A percentile compares a stretch with the other conserved stretches of the same genome.
phyloP scores from a whole-genome alignment of 345 rosid species.

The sweet orange (Citrus sinensis) region DVS_A1.0 CM039164.1:1342001-1342500 shows the following conservation, averaged over 20 bases:
- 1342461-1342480: too few relatives aligned
- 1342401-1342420: neutral
- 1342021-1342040: slow-evolving; percentile 33
- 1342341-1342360: neutral
- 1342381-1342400: neutral
- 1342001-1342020: slow-evolving; percentile 38
- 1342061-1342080: slow-evolving; percentile 34
- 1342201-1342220: slow-evolving; percentile 72
- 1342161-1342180: slow-evolving; percentile 93
- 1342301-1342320: neutral
- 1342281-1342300: slow-evolving; percentile 70
- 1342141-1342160: slow-evolving; percentile 97
- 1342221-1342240: slow-evolving; percentile 69
- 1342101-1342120: slow-evolving; percentile 93
- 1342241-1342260: slow-evolving; percentile 58
- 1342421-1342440: neutral
- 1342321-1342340: neutral
- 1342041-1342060: slow-evolving; percentile 33
- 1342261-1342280: slow-evolving; percentile 78
- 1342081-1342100: slow-evolving; percentile 34
- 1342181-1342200: slow-evolving; percentile 68
- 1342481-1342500: too few relatives aligned
- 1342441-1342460: neutral
- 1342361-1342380: neutral
- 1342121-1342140: slow-evolving; percentile 94